Evolutionary conservation across 129 eudicot species (phyloP).

Genomic region (Centaurea solstitialis): DNA sequence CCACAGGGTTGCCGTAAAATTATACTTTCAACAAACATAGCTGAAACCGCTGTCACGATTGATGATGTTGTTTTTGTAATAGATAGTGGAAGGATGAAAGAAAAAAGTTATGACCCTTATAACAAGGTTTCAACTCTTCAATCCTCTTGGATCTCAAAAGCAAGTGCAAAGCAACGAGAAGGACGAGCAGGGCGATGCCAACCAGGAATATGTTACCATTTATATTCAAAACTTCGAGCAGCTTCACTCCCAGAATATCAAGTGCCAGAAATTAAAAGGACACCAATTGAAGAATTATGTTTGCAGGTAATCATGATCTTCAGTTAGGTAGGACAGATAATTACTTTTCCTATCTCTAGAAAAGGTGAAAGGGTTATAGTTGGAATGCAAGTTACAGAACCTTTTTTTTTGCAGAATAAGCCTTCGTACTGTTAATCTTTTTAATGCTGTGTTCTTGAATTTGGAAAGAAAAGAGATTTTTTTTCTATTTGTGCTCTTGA

Average conservation of each 20-base stretch:
- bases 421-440: no score
- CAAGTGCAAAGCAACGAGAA: conserved; percentile 94
- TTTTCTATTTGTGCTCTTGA: no score
- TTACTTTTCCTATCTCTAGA: background rate
- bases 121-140: conserved; percentile 91
- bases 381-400: no score
- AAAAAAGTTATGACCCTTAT: conserved; percentile 90
- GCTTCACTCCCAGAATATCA: conserved; percentile 83
- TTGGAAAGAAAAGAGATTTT: no score
- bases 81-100: conserved; percentile 95
- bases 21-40: conserved; percentile 91
- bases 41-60: conserved; percentile 93
- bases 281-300: conserved; percentile 95
- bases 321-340: conserved; percentile 5
- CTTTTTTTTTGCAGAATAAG: no score
- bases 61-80: conserved; percentile 96
- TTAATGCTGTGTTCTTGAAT: no score
- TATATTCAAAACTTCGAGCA: conserved; percentile 82
- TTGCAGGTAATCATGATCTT: conserved; percentile 59
- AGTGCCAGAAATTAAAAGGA: conserved; percentile 90
- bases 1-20: conserved; percentile 88
- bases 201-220: conserved; percentile 91
- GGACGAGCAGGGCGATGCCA: conserved; percentile 99
- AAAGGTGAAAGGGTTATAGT: no score
- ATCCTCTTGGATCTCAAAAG: conserved; percentile 92